Percentiles rank a stretch among this genome's conserved stretches.
Conservation (phyloP, 352 stramenopile species). For the Globisporangium middletonii region DNA sequence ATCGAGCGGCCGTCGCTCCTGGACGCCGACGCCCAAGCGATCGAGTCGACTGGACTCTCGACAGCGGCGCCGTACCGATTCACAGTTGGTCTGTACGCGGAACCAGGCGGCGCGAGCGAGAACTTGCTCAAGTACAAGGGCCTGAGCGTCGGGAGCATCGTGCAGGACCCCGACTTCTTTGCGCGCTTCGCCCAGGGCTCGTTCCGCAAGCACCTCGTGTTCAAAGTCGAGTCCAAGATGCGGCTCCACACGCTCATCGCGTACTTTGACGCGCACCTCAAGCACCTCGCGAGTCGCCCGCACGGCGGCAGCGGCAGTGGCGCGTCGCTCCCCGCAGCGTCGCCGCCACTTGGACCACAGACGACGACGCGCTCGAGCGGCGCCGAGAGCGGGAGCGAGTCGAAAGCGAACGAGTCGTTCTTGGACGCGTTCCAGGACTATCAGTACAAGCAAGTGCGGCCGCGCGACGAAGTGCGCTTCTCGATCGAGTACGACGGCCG, state of each 20-base stretch:
- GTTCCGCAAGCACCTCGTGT: slow-evolving; percentile 66
- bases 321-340: neutral
- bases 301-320: slow-evolving; percentile 4
- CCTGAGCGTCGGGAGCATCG: slow-evolving; percentile 65
- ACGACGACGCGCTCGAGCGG: neutral
- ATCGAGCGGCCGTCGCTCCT: slow-evolving; percentile 16
- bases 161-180: slow-evolving; percentile 76
- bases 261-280: slow-evolving; percentile 45
- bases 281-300: slow-evolving; percentile 12
- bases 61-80: slow-evolving; percentile 23
- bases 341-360: neutral
- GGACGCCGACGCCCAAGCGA: no score
- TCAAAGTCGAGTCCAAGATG: slow-evolving; percentile 53
- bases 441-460: slow-evolving; percentile 21
- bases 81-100: slow-evolving; percentile 61
- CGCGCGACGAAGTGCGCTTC: slow-evolving; percentile 50
- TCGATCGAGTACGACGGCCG: slow-evolving; percentile 35
- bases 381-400: slow-evolving; percentile 12
- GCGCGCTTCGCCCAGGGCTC: slow-evolving; percentile 47
- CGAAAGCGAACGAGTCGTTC: slow-evolving; percentile 21
- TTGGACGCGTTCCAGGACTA: slow-evolving; percentile 25
- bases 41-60: no score
- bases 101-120: slow-evolving; percentile 52
- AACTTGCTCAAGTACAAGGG: slow-evolving; percentile 79
- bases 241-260: slow-evolving; percentile 39